phyloP scores from a whole-genome alignment of 139 green algal genomes.

The Gonium pectorale region DNA sequence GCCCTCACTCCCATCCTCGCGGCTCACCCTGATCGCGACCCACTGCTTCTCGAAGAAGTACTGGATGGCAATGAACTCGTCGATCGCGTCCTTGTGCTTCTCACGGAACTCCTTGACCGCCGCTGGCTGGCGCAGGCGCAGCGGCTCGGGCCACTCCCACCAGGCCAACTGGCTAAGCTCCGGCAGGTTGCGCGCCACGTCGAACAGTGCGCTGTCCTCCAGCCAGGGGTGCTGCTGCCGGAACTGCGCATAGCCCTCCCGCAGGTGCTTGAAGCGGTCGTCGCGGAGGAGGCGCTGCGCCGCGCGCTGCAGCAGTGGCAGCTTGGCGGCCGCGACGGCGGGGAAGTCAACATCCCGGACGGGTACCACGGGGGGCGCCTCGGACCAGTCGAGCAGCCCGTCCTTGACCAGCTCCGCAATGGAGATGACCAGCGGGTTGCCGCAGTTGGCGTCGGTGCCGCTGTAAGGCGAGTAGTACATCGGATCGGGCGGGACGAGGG shows the following conservation, averaged over 20 bases:
- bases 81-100: constrained; percentile 74
- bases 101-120: constrained; percentile 60
- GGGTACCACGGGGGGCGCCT: constrained; percentile 67
- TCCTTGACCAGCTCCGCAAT: constrained; percentile 88
- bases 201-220: constrained; percentile 93
- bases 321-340: constrained; percentile 67
- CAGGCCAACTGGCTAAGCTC: constrained; percentile 75
- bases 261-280: constrained; percentile 41
- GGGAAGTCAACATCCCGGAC: constrained; percentile 25
- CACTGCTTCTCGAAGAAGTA: constrained; percentile 98
- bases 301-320: constrained; percentile 82
- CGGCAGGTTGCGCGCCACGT: constrained; percentile 58
- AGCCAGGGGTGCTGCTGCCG: constrained; percentile 78
- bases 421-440: constrained; percentile 92
- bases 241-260: constrained; percentile 41
- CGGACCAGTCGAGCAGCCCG: constrained; percentile 79
- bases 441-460: constrained; percentile 92
- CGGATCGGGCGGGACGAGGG: constrained; percentile 93
- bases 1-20: neutral
- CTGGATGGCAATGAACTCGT: constrained; percentile 92
- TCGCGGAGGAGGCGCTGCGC: constrained; percentile 70
- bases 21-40: constrained; percentile 82
- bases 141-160: constrained; percentile 92
- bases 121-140: constrained; percentile 59
- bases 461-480: constrained; percentile 96